Base-by-base conservation (phyloP, 2,329 filamentous ascomycete species). In the Microascus cirrosus region DNA sequence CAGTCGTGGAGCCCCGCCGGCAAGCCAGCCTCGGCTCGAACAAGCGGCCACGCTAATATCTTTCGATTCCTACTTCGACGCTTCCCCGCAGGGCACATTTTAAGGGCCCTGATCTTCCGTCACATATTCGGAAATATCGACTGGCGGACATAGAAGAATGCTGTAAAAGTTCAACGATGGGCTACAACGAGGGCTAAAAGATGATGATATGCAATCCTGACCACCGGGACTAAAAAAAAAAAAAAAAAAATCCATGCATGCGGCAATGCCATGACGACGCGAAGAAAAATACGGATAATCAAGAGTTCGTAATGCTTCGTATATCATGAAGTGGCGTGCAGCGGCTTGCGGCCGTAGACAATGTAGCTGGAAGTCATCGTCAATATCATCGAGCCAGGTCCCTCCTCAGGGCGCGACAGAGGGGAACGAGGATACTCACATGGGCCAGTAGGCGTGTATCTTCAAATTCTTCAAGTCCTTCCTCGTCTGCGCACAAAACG, bases 371-470 rank as follows among this genome's bases (percentile, higher is more conserved):
- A 45, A 45, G 8, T 3, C 13, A 18, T 3, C 3, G 39, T 7
- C 13, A n/a, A n/a, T 45, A 45, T 15, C 39, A 18, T n/a, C 15
- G 36, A n/a, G 39, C 15, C 5, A 8, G 15, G 7, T 18, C 2
- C 6, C 39, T n/a, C 15, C n/a, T 45, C 28, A 32, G 3, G 3
- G 39, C 13, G 39, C 39, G n/a, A 20, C 39, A 20, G 4, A n/a
- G 39, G 15, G 39, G 39, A 3, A 24, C 20, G n/a, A 10, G 12
- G 2, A 25, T 22, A 12, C 39, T 45, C 39, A 51, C 48, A 66
- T 61, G 11, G 67, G 65, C 62, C 65, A 69, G 60, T 70, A 71
- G 8, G 65, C 61, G 54, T 72, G 70, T 2, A 67, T 63, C 18
- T 57, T 61, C 4, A 62, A 62, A 57, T 69, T 63, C 57, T 61